Evolutionary conservation across 129 eudicot genomes (phyloP), one percentile per base, ranked within the genome.

Genomic region (Chrysanthemum seticuspe): DNA sequence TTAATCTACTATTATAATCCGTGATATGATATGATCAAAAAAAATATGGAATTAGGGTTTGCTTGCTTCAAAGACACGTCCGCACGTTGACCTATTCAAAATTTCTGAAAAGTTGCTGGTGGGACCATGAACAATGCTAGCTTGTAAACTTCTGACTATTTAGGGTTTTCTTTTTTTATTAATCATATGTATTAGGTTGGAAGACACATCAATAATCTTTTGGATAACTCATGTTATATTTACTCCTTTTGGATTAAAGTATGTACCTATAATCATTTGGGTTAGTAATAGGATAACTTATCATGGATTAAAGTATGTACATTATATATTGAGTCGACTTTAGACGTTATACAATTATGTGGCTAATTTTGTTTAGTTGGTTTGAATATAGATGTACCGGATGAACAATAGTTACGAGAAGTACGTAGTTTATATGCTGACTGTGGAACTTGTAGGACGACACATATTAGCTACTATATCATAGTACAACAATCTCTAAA

Each of bases 81-180:
- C 21, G 4, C 74, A 76, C 70, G 70, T 62, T 70, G 81, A 77
- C 75, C 67, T 3, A 12, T 27, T 18, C 10, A 76, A 29, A 58
- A 18, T 19, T 76, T 65, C 15, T 44, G 58, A 60, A 49, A 77
- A 34, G 65, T 29, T 76, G 64, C 34, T 61, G 71, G 81, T 77
- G 81, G 76, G 53, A 70, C 81, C 75, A 68, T 76, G 18, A 59
- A 75, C 44, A 54, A 75, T 13, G 67, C 56, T 75, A 13, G 13
- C 67, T 13, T 66, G 3, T 50, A 12, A 66, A 66, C 60, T 74
- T 76, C 74, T 76, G 80, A 76, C 74, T 67, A 67, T 76, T 67
- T 72, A 36, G 13, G 47, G 65, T 19, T 73, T 44, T 45, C 9
- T 21, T 34, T 57, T 44, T 67, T 48, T 16, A 29, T 59, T 59